phyloP scores from a whole-genome alignment of 2,329 filamentous ascomycete genomes.

The Paraphoma sp. region DNA sequence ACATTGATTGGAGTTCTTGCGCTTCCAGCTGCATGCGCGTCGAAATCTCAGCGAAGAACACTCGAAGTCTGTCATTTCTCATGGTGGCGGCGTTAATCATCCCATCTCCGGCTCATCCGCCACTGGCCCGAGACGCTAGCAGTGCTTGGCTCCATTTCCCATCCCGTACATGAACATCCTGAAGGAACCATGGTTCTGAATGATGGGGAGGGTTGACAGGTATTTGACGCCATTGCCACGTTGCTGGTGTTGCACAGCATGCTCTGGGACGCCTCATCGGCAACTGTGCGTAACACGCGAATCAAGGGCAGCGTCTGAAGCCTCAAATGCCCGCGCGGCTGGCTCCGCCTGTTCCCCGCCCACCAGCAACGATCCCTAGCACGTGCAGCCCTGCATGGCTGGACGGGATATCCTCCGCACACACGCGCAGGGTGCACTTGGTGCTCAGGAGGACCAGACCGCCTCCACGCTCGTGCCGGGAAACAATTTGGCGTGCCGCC shows the following conservation, averaged over 20 bases:
- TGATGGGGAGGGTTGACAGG: neutral
- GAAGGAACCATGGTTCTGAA: neutral
- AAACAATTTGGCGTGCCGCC: too few relatives aligned
- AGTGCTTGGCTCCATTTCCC: neutral
- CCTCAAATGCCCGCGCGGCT: conserved; percentile 2
- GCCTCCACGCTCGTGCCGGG: neutral
- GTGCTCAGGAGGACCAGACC: neutral
- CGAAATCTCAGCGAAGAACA: neutral
- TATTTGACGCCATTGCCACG: neutral
- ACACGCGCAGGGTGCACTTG: neutral
- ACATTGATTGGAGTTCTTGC: neutral
- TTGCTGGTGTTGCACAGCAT: neutral
- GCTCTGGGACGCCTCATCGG: neutral
- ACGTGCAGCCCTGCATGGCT: neutral
- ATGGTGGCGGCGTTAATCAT: neutral
- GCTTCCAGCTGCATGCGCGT: neutral
- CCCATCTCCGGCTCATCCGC: neutral
- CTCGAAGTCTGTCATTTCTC: neutral
- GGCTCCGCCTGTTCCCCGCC: conserved; percentile 2
- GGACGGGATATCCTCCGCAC: neutral
- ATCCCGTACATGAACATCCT: neutral
- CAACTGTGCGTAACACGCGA: neutral
- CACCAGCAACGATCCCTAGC: conserved; percentile 1
- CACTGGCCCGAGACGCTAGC: neutral
- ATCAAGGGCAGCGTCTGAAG: neutral